Evolutionary conservation across 495 filamentous ascomycete genomes (phyloP).

Genomic region (Extremus antarcticus): DNA sequence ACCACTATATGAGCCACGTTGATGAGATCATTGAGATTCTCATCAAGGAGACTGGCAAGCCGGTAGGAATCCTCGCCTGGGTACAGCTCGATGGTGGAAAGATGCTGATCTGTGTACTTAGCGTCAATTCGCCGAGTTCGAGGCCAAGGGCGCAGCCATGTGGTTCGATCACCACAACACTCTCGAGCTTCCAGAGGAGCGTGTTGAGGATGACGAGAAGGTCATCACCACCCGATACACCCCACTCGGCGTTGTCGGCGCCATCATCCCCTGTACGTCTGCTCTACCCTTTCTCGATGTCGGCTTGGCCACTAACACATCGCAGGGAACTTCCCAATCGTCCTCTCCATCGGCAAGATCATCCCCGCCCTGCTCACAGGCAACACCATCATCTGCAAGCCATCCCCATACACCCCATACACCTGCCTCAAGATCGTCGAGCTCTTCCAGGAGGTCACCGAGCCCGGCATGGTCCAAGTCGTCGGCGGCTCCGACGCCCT

Average conservation of each 20-base stretch:
- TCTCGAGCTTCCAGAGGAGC: constrained; percentile 30
- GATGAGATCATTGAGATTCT: constrained; percentile 41
- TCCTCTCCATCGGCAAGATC: constrained; percentile 22
- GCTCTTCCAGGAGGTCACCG: constrained; percentile 48
- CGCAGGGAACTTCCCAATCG: constrained; percentile 39
- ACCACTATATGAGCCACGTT: constrained; percentile 34
- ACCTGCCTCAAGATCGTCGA: constrained; percentile 53
- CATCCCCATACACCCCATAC: constrained; percentile 53
- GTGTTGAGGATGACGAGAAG: constrained; percentile 31
- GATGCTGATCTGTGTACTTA: background rate
- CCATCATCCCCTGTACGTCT: constrained; percentile 35
- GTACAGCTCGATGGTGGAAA: background rate
- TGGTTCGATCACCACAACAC: constrained; percentile 22
- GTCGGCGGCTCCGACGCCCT: constrained; percentile 43
- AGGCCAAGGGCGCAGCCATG: constrained; percentile 10
- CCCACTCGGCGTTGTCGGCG: constrained; percentile 30
- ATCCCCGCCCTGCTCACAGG: constrained; percentile 41
- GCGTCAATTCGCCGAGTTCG: constrained; percentile 15
- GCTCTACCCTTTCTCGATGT: background rate
- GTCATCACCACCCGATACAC: constrained; percentile 24
- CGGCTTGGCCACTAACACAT: background rate
- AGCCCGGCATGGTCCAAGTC: constrained; percentile 55
- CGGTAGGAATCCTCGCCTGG: constrained; percentile 32
- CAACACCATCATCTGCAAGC: constrained; percentile 54
- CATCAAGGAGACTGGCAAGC: constrained; percentile 49